Base-by-base conservation (phyloP, 805 yeast genomes). In the Cyberlindnera japonica region DNA sequence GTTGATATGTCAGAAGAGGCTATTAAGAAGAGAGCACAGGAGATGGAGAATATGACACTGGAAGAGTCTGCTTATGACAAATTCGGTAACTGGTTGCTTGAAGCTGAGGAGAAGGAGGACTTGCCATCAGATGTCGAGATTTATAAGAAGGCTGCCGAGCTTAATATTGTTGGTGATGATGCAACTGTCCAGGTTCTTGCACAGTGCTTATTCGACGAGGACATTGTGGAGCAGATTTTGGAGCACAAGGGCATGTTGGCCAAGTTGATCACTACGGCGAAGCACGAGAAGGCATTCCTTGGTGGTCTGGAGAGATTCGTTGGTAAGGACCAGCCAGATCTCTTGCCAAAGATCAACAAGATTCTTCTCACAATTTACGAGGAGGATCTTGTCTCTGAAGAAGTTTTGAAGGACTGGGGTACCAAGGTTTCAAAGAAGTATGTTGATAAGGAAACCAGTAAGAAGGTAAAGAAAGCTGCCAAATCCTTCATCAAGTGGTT, bases 1-100 rank as follows among this genome's bases (percentile, higher is more conserved):
- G 96, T 90, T 31, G 99, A 91, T 64, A 87, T 90, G 77, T 85
- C 95, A 35, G 93, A 86, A 63, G 98, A 89, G 68, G 98, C 98
- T 43, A 87, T 91, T 50, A 81, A 83, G 60, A 88, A 85, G 33
- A 85, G 99, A 68, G 96, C 95, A 33, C 69, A 79, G 55, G 95
- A 86, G 62, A 73, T 89, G 50, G 95, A 88, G 65, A 88, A 81
- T 18, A 68, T 77, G 44, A 55, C 67, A 31, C 62, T 74, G 44
- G 63, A 55, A 50, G 63, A 49, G 29, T 54, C 69, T 47, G 71
- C 72, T 43, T 82, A 77, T 63, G 83, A 81, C 49, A 81, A 83
- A 57, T 83, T 85, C 44, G 99, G 98, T 57, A 89, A 83, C 59
- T 91, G 98, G 98, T 68, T 89, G 48, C 61, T 83, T 52, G 58